Percentiles rank a stretch among this genome's conserved stretches.
Evolutionary conservation across 2,329 filamentous ascomycete species (phyloP).

Genomic region (Ophiostoma quercus): DNA sequence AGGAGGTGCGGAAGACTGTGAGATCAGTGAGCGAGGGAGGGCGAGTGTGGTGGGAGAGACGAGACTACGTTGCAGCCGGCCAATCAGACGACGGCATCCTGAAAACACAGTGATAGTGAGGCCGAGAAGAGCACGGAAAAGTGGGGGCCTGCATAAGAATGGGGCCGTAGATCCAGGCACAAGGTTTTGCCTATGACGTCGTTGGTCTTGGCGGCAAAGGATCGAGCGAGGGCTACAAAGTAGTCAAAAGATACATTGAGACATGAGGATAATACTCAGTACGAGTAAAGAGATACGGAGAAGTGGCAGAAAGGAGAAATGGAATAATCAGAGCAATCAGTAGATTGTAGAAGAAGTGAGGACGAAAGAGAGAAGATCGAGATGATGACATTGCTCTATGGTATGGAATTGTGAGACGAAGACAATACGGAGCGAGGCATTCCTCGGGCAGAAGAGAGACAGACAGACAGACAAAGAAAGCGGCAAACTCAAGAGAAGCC

Average conservation of each 20-base stretch:
- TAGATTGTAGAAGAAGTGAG: background rate
- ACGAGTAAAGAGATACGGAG: background rate
- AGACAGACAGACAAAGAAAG: background rate
- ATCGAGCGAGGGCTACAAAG: background rate
- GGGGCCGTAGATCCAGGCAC: constrained; percentile 10
- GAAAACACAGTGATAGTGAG: constrained; percentile 12
- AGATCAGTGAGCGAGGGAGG: background rate
- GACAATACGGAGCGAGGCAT: background rate
- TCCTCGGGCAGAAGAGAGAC: too few species aligned
- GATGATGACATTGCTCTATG: background rate
- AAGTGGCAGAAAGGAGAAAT: background rate
- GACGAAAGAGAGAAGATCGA: background rate
- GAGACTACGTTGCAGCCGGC: background rate
- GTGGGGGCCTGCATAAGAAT: background rate
- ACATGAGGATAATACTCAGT: background rate
- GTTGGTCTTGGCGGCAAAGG: background rate
- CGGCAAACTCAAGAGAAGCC: background rate
- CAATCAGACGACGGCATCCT: background rate
- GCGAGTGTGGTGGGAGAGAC: background rate
- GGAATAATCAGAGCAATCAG: background rate
- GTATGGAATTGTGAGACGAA: background rate
- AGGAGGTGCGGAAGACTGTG: background rate
- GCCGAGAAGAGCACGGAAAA: constrained; percentile 5
- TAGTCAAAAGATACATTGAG: background rate
- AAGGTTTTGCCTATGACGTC: constrained; percentile 12